phyloP scores from a whole-genome alignment of 2,329 filamentous ascomycete species.

The Botrytis fabae region DNA sequence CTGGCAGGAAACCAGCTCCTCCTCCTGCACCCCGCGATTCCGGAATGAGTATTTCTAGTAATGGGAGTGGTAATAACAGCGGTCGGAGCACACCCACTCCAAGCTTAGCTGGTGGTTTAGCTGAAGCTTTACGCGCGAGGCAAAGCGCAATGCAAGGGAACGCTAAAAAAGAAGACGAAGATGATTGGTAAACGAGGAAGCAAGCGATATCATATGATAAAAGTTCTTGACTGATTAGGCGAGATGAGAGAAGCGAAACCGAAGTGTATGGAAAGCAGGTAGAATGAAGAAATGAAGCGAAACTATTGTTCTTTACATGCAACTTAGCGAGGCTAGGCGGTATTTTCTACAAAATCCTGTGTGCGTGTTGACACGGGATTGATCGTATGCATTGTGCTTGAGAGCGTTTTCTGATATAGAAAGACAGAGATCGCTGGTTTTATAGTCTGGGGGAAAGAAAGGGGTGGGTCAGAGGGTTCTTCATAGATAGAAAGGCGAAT shows the following conservation, averaged over 20 bases:
- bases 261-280: slow-evolving; percentile 9
- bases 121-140: slow-evolving; percentile 74
- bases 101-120: slow-evolving; percentile 71
- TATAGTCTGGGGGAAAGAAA: background rate
- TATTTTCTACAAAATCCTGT: background rate
- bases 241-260: background rate
- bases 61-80: slow-evolving; percentile 53
- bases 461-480: background rate
- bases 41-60: slow-evolving; percentile 60
- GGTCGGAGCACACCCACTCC: slow-evolving; percentile 73
- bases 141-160: slow-evolving; percentile 61
- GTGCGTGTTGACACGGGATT: background rate
- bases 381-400: background rate
- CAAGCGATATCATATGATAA: background rate
- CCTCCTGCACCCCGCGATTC: slow-evolving; percentile 70
- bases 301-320: background rate
- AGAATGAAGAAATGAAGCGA: slow-evolving; percentile 9
- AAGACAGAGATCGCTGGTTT: background rate
- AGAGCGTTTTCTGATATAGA: slow-evolving; percentile 13
- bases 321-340: background rate
- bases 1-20: slow-evolving; percentile 67
- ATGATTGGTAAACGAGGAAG: slow-evolving; percentile 38
- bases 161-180: slow-evolving; percentile 50
- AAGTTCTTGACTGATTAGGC: background rate
- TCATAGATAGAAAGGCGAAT: slow-evolving; percentile 11